Evolutionary conservation across 805 yeast species (phyloP).

Genomic region (Ogataea angusta): DNA sequence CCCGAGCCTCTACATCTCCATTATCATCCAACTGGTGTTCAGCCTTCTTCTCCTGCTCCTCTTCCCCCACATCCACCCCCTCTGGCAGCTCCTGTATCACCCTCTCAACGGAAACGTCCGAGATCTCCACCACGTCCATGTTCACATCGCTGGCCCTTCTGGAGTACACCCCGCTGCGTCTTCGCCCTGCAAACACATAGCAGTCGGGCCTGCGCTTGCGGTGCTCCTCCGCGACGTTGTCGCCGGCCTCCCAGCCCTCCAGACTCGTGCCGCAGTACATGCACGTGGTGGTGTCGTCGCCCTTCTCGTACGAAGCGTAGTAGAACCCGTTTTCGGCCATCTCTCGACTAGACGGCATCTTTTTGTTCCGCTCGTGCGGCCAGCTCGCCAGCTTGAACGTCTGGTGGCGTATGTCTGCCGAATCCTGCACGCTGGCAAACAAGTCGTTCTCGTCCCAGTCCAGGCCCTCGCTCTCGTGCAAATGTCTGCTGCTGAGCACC

Average conservation of each 20-base stretch:
- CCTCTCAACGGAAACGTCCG: slow-evolving; percentile 8
- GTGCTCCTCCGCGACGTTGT: slow-evolving; percentile 64
- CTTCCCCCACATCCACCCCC: too few species aligned
- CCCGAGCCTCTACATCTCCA: background rate
- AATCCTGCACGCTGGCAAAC: slow-evolving; percentile 36
- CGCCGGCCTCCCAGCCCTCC: slow-evolving; percentile 71
- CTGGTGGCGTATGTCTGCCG: slow-evolving; percentile 33
- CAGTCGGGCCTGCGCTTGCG: slow-evolving; percentile 40
- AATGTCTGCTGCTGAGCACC: slow-evolving; percentile 17
- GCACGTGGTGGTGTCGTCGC: slow-evolving; percentile 58
- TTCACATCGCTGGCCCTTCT: slow-evolving; percentile 1
- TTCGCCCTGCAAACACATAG: slow-evolving; percentile 31
- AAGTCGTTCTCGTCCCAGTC: slow-evolving; percentile 21
- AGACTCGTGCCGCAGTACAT: slow-evolving; percentile 58
- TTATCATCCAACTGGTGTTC: too few species aligned
- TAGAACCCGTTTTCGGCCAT: slow-evolving; percentile 66
- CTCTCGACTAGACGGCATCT: slow-evolving; percentile 37
- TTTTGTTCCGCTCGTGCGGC: slow-evolving; percentile 40
- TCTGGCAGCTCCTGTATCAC: background rate
- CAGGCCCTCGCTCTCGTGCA: slow-evolving; percentile 11
- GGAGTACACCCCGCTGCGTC: slow-evolving; percentile 1
- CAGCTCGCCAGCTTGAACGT: slow-evolving; percentile 42
- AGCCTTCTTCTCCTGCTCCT: too few species aligned
- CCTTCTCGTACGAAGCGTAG: slow-evolving; percentile 45
- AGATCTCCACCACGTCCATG: slow-evolving; percentile 6